Evolutionary conservation across 768 basidiomycete genomes (phyloP), one percentile per base, ranked within the genome.

Genomic region (Lactifluus subvellereus): DNA sequence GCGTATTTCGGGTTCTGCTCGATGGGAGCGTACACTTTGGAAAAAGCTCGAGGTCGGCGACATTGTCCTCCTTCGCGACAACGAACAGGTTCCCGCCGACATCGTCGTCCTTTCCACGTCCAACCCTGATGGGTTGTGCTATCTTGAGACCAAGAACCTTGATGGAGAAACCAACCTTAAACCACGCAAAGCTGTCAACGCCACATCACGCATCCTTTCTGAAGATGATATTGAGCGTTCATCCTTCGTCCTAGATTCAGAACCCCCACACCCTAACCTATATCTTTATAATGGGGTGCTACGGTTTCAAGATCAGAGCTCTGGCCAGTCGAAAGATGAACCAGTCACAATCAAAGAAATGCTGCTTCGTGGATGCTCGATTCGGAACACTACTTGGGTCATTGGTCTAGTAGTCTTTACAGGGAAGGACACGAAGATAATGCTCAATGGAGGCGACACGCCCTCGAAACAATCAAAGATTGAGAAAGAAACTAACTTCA

Each of bases 21-120:
- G 81, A 32, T 98, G 96, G 96, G 94, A 98, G 71, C 79, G 96
- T 59, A 98, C 96, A 14, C 77, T 98, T 1, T 98, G 96, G 96
- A 98, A 98, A 80, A 98, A 98, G 79, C 80, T 98, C 49, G 94
- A 97, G 71, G 94, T 98, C 11, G 96, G 96, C n/a, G 96, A 98
- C 71, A 75, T 98, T 22, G 91, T 98, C 35, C 77, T 98, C 8
- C 78, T 98, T 38, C 79, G 88, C 62, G 94, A 98, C 67, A 90
- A 98, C 74, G 96, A 98, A 54, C 96, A 97, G 75, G 89, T 98
- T 13, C 96, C 96, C 0, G 96, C 96, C 8, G 96, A 99, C 71
- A 88, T 98, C 67, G 81, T 95, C 64, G 91, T 99, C 0, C 82
- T 98, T 6, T 86, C 93, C 9, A 95, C 95, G 0, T 94, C 92